Evolutionary conservation across 331 rosid genomes (phyloP).

Genomic region (Phaseolus coccineus): DNA sequence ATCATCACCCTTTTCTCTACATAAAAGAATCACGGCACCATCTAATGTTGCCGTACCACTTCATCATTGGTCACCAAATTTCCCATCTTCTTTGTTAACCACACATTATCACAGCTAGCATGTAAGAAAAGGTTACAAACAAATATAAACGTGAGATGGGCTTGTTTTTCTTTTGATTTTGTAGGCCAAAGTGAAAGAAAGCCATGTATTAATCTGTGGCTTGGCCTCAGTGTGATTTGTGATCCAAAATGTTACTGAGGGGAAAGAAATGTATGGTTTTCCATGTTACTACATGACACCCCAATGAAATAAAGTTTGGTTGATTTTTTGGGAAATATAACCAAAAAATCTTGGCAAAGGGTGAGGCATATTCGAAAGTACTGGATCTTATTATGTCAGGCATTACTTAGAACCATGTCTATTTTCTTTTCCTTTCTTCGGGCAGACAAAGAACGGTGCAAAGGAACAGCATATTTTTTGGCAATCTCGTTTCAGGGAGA

Average conservation of each 20-base stretch:
- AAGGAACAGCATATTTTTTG: constrained; percentile 54
- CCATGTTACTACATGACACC: constrained; percentile 22
- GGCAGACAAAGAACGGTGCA: constrained; percentile 57
- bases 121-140: background rate
- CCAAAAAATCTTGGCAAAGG: constrained; percentile 34
- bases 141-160: background rate
- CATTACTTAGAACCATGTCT: constrained; percentile 50
- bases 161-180: constrained; percentile 30
- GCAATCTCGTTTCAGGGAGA: constrained; percentile 50
- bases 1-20: constrained; percentile 33
- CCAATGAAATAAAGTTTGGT: constrained; percentile 31
- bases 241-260: constrained; percentile 26
- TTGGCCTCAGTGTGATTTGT: constrained; percentile 38
- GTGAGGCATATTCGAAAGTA: constrained; percentile 48
- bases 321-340: constrained; percentile 32
- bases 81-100: constrained; percentile 30
- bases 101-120: constrained; percentile 32
- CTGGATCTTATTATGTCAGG: constrained; percentile 49
- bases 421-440: constrained; percentile 55
- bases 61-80: constrained; percentile 42
- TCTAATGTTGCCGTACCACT: constrained; percentile 38
- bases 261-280: constrained; percentile 23
- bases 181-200: constrained; percentile 39
- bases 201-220: constrained; percentile 31
- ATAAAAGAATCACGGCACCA: background rate